Base-by-base conservation (phyloP, 176 grass and related monocot genomes). In the Aegilops bicornis region DNA sequence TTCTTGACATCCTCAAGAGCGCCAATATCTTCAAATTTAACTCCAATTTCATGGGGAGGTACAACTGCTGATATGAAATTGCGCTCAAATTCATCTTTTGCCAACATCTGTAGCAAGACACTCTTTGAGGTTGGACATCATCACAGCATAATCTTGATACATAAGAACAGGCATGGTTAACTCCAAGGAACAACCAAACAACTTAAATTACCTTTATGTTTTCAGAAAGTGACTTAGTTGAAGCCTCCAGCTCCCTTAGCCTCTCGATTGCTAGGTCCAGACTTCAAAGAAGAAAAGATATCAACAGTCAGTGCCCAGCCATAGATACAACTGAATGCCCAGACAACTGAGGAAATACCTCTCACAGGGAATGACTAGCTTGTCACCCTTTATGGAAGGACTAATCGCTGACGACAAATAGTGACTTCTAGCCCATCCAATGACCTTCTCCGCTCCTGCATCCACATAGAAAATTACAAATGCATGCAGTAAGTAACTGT, bases 61-160 rank as follows among this genome's bases (percentile, higher is more conserved):
- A 98, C 92, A 88, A 98, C 94, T 32, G 97, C 93, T 68, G 93
- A 94, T 73, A 96, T 89, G 67, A 98, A 98, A 90, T 94, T 92
- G 67, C 85, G 88, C 72, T 99, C 94, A 79, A 87, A 99, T 85
- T 99, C 97, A 81, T 99, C 97, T 91, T 94, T 94, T 61, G 94
- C 94, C 77, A 94, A 88, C 84, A 86, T 88, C 94, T 99, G 92
- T 88, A 91, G 73, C 66, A 66, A 87, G 69, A 80, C 6, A 75
- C 27, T 30, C 60, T 68, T 80, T 80, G 77, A 91, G 27, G 27
- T 87, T 80, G 17, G 69, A 50, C 2, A 35, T 29, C 50, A 75
- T 45, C 56, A 67, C 32, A 73, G 14, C 39, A 83, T 6, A 69
- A 71, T 24, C 13, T 69, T 72, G 35, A 14, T 76, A 84, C 15